Conservation (phyloP, 2,329 filamentous ascomycete genomes). For the Balansia obtecta region DNA sequence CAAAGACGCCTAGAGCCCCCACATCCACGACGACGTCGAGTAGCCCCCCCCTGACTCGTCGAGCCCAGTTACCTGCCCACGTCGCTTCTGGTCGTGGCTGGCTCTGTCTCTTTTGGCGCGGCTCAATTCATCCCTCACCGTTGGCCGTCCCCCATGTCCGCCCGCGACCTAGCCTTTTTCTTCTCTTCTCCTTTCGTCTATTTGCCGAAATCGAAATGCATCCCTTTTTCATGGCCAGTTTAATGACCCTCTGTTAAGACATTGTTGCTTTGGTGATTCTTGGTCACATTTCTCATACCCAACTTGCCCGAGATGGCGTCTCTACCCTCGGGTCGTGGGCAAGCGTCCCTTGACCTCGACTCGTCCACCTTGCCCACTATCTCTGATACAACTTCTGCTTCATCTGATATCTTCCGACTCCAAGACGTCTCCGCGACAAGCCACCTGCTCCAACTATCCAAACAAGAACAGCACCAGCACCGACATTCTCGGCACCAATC, state of each 20-base stretch:
- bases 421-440: not conserved
- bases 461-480: slow-evolving; percentile 2
- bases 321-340: slow-evolving; percentile 6
- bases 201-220: slow-evolving; percentile 6
- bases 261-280: slow-evolving; percentile 8
- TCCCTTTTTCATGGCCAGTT: slow-evolving; percentile 10
- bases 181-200: slow-evolving; percentile 3
- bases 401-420: slow-evolving; percentile 18
- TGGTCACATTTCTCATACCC: slow-evolving; percentile 4
- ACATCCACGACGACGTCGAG: not conserved
- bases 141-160: slow-evolving; percentile 4
- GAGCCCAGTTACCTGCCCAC: not conserved
- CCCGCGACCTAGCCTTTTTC: not conserved
- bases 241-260: slow-evolving; percentile 10
- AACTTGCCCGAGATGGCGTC: slow-evolving; percentile 14
- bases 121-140: slow-evolving; percentile 1
- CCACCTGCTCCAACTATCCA: slow-evolving; percentile 5
- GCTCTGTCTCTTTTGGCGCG: not conserved
- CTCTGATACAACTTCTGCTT: slow-evolving; percentile 27
- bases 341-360: slow-evolving; percentile 1
- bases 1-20: not conserved
- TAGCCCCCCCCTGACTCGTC: not conserved
- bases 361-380: slow-evolving; percentile 10
- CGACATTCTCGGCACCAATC: slow-evolving; percentile 7
- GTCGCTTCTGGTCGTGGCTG: not conserved